phyloP scores from a whole-genome alignment of 768 basidiomycete species.

The Auricularia heimuer region DNA sequence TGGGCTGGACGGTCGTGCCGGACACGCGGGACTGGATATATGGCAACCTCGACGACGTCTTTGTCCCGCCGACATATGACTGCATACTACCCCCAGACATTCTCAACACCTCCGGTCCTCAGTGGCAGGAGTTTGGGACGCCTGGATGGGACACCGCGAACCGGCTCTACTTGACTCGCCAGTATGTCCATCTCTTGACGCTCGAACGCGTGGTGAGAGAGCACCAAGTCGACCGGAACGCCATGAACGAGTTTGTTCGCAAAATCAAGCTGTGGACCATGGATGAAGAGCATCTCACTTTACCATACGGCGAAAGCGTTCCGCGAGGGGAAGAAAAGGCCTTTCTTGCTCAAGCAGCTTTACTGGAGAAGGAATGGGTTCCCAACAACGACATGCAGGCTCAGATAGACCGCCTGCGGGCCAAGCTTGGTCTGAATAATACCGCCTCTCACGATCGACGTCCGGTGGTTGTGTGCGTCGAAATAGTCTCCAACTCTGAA shows the following conservation, averaged over 20 bases:
- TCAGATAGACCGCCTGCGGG: background rate
- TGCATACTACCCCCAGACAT: background rate
- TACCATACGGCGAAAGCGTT: background rate
- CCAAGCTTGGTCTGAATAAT: background rate
- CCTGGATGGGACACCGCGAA: background rate
- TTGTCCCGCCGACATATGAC: background rate
- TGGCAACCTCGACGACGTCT: background rate
- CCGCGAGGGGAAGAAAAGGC: background rate
- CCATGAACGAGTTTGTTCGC: background rate
- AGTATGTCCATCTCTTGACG: background rate
- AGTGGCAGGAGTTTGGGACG: background rate
- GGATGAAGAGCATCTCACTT: background rate
- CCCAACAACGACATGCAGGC: background rate
- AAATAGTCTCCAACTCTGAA: background rate
- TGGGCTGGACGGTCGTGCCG: background rate
- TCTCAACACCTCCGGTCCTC: background rate
- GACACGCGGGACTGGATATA: background rate
- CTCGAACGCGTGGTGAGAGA: background rate
- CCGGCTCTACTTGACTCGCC: background rate
- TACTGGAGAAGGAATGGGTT: background rate
- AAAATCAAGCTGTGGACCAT: background rate
- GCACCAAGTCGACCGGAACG: background rate
- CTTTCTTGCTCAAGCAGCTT: background rate
- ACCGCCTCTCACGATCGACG: background rate
- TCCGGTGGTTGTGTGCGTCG: background rate